These are phyloP conservation scores for Rosa rugosa DNA, from an alignment of 306 rosid genomes.

Conservation along the genomic window DNA sequence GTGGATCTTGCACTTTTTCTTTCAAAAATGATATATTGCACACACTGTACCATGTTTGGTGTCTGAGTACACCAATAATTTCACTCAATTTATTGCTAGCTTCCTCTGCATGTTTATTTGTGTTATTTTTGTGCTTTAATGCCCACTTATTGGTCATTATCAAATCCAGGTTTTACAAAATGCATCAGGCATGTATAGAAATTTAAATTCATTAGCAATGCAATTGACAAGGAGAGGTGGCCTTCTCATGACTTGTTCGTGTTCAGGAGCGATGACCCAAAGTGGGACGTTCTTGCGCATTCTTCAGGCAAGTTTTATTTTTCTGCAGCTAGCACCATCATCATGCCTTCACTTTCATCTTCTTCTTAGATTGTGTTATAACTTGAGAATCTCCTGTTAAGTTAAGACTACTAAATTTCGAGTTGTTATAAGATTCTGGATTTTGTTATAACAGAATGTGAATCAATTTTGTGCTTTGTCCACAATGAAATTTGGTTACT, in stretches of 20 bases:
- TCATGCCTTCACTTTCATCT: not conserved
- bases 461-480: not conserved
- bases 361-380: not conserved
- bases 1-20: not conserved
- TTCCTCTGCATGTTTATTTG: slow-evolving; percentile 6
- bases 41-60: not conserved
- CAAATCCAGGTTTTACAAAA: slow-evolving; percentile 63
- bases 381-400: not conserved
- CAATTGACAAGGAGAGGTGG: slow-evolving; percentile 83
- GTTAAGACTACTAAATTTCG: not conserved
- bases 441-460: not conserved
- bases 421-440: not conserved
- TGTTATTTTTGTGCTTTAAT: slow-evolving; percentile 11
- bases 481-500: not conserved
- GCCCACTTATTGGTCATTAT: slow-evolving; percentile 12
- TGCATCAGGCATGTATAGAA: slow-evolving; percentile 91
- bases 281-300: slow-evolving; percentile 72
- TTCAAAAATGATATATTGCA: not conserved
- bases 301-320: slow-evolving; percentile 62
- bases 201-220: slow-evolving; percentile 82
- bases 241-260: slow-evolving; percentile 92
- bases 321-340: not conserved
- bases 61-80: not conserved
- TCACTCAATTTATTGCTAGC: not conserved
- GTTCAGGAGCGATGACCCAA: slow-evolving; percentile 91